phyloP scores from a whole-genome alignment of 2,329 filamentous ascomycete genomes.

The Hypoxylon sp. region DNA sequence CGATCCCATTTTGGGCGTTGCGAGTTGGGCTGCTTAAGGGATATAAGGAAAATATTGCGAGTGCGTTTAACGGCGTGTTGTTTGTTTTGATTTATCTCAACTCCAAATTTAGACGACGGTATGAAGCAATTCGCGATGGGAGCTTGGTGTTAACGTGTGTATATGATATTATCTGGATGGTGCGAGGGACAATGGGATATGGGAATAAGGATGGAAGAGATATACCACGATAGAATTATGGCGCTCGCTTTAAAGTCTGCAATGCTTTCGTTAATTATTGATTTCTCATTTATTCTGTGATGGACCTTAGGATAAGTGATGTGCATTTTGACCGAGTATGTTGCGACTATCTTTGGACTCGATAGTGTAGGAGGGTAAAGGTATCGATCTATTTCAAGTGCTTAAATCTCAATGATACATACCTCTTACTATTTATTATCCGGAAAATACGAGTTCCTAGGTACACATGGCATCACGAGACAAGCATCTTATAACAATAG shows the following conservation, averaged over 20 bases:
- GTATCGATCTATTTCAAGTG: too few relatives aligned
- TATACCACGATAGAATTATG: slow-evolving; percentile 34
- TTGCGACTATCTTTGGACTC: too few relatives aligned
- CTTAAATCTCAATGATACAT: background rate
- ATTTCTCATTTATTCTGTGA: background rate
- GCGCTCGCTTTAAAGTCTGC: slow-evolving; percentile 13
- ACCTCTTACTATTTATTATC: too few relatives aligned
- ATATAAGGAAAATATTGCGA: slow-evolving; percentile 1
- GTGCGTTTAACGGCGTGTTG: background rate
- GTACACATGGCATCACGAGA: background rate
- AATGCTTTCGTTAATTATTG: background rate
- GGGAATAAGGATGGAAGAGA: background rate
- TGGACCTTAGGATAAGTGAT: background rate
- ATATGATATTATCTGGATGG: slow-evolving; percentile 3
- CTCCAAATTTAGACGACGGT: slow-evolving; percentile 27
- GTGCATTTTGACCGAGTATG: background rate
- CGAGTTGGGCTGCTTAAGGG: slow-evolving; percentile 51
- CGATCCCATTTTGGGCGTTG: slow-evolving; percentile 55
- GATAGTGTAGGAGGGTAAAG: too few relatives aligned
- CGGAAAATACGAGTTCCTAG: background rate
- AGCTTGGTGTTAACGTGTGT: background rate
- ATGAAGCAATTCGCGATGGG: slow-evolving; percentile 42
- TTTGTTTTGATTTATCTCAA: slow-evolving; percentile 17
- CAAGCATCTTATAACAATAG: background rate
- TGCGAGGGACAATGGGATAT: slow-evolving; percentile 10